These are phyloP conservation scores for Debaryomyces castellii DNA, from an alignment of 805 yeast species.

Conservation along the genomic window DNA sequence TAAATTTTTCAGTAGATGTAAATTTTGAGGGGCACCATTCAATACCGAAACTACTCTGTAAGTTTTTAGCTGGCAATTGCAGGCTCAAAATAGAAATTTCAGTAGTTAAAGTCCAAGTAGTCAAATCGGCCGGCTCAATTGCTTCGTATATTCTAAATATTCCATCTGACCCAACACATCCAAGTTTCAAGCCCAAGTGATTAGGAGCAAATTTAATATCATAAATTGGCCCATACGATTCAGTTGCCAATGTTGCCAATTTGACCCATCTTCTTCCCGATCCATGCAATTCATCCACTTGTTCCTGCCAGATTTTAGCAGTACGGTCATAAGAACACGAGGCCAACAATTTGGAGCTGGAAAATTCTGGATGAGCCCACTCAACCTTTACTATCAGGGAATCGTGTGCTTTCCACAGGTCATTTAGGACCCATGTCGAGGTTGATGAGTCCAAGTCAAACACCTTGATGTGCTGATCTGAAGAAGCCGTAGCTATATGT, in stretches of 20 bases:
- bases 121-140: slow-evolving; percentile 82
- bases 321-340: slow-evolving; percentile 90
- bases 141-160: slow-evolving; percentile 82
- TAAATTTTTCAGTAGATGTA: slow-evolving; percentile 68
- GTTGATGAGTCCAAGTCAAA: slow-evolving; percentile 70
- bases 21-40: slow-evolving; percentile 92
- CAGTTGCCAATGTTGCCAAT: slow-evolving; percentile 70
- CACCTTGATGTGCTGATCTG: slow-evolving; percentile 90
- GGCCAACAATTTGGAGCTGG: slow-evolving; percentile 73
- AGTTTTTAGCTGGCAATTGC: slow-evolving; percentile 70
- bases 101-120: slow-evolving; percentile 75
- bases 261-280: slow-evolving; percentile 84
- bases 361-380: slow-evolving; percentile 93
- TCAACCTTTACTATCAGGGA: slow-evolving; percentile 76
- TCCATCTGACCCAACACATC: slow-evolving; percentile 89
- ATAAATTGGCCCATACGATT: slow-evolving; percentile 84
- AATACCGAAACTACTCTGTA: slow-evolving; percentile 82
- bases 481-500: slow-evolving; percentile 90
- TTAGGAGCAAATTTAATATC: slow-evolving; percentile 89
- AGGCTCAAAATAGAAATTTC: slow-evolving; percentile 66
- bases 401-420: slow-evolving; percentile 95
- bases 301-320: slow-evolving; percentile 88
- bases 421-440: slow-evolving; percentile 79
- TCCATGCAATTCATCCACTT: slow-evolving; percentile 68
- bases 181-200: slow-evolving; percentile 77